These are phyloP conservation scores for Gynandropsis gynandra DNA, from an alignment of 345 rosid genomes.

Conservation along the genomic window DNA sequence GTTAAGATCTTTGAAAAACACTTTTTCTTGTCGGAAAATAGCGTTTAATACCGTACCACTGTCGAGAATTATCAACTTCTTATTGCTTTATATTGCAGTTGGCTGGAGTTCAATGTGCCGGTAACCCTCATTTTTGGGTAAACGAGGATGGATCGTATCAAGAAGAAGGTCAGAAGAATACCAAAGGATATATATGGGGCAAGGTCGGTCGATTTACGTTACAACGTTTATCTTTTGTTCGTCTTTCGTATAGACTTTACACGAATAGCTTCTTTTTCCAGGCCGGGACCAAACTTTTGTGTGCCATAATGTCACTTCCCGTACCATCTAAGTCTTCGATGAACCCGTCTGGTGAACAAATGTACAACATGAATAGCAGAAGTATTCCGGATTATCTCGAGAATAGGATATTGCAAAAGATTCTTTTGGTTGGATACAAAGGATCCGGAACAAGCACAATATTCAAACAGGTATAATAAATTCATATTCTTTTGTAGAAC, in stretches of 20 bases:
- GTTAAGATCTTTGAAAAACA: conserved; percentile 29
- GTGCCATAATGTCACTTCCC: conserved; percentile 86
- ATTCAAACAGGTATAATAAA: conserved; percentile 93
- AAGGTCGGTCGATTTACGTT: conserved; percentile 56
- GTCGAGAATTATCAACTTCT: neutral
- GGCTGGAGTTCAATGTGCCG: conserved; percentile 99
- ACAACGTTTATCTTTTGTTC: neutral
- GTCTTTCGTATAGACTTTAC: conserved; percentile 10
- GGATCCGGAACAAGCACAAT: conserved; percentile 98
- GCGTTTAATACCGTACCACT: conserved; percentile 12
- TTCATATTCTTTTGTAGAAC: no score
- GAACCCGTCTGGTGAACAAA: conserved; percentile 49
- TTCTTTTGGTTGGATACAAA: conserved; percentile 73
- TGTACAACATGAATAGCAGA: conserved; percentile 45
- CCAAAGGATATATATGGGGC: conserved; percentile 98
- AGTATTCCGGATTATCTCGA: conserved; percentile 71
- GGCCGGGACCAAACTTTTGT: conserved; percentile 90
- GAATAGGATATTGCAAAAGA: conserved; percentile 60
- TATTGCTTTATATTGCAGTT: conserved; percentile 42
- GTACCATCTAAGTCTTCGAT: conserved; percentile 76
- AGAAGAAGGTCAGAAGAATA: conserved; percentile 98
- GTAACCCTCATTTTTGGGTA: conserved; percentile 99
- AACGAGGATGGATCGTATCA: conserved; percentile 99
- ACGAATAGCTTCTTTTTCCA: conserved; percentile 31
- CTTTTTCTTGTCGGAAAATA: neutral